Base-by-base conservation (phyloP, 75 land plant genomes). In the Selaginella moellendorffii region DNA sequence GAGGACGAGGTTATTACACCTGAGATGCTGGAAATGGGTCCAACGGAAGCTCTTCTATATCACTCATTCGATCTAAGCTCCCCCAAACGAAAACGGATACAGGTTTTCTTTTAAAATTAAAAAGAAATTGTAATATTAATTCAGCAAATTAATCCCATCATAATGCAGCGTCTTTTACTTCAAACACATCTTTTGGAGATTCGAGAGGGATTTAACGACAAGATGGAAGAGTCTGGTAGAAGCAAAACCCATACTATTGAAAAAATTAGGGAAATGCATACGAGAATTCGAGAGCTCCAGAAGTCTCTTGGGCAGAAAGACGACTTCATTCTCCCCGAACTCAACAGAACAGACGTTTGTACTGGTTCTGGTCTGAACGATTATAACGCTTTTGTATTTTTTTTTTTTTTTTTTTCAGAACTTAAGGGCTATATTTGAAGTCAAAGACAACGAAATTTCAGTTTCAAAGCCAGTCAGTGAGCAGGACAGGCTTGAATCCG, bases 1-100 rank as follows among this genome's bases (percentile, higher is more conserved):
- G 71, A 74, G 24, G 64, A 53, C 18, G 65, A 54, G 29, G 29
- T 46, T 0, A 2, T 29, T 25, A 67, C 31, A 54, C 60, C 71
- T 22, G 67, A 74, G 12, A 9, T 69, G 27, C 29, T 58, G n/a
- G 76, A 74, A 31, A 63, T 25, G 30, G 72, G 53, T 14, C 63
- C 67, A 22, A 22, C 54, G 26, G 46, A n/a, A 22, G 51, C 28
- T 9, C 52, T 74, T 8, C 54, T 74, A 9, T 74, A 74, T 26
- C 1, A 21, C 1, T 8, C 61, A 5, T 59, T 74, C 54, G 67
- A 68, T 1, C 53, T 74, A 5, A 69, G 67, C 0, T 63, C 76
- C 25, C 24, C 76, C 8, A 74, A 56, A 28, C 62, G 72, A 26
- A 74, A 74, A 59, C 68, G 76, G 5, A 46, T 71, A 0, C 76